Evolutionary conservation across 768 basidiomycete genomes (phyloP).

Genomic region (Hericium alpestre): DNA sequence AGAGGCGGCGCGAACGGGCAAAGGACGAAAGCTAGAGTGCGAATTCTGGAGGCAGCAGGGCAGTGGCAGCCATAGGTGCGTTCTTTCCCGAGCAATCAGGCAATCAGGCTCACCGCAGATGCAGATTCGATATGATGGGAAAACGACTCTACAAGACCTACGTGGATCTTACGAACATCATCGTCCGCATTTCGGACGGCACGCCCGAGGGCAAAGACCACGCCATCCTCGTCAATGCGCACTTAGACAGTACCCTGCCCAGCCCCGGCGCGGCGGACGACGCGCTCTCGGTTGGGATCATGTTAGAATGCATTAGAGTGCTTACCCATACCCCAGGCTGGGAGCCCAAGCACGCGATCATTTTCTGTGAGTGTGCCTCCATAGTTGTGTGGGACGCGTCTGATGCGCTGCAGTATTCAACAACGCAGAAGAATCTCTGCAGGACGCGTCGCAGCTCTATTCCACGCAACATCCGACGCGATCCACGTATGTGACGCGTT

Average conservation of each 20-base stretch:
- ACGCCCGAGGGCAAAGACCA: slow-evolving; percentile 64
- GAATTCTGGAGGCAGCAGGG: slow-evolving; percentile 89
- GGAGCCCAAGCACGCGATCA: slow-evolving; percentile 64
- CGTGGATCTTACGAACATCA: slow-evolving; percentile 76
- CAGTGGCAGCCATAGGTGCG: slow-evolving; percentile 78
- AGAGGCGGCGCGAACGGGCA: slow-evolving; percentile 20
- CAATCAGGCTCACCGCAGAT: neutral
- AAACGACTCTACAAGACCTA: slow-evolving; percentile 80
- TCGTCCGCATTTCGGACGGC: slow-evolving; percentile 77
- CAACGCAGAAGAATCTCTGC: slow-evolving; percentile 87
- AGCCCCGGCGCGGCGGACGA: slow-evolving; percentile 88
- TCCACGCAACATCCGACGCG: slow-evolving; percentile 79
- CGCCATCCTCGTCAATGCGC: slow-evolving; percentile 79
- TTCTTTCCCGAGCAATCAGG: slow-evolving; percentile 4
- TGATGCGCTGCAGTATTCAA: slow-evolving; percentile 64
- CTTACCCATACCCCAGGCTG: slow-evolving; percentile 56
- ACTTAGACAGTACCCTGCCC: slow-evolving; percentile 84
- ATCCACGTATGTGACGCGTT: slow-evolving; percentile 40
- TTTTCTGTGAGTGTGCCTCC: slow-evolving; percentile 54
- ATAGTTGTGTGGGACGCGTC: neutral
- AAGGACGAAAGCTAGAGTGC: slow-evolving; percentile 60
- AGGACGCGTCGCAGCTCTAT: slow-evolving; percentile 90
- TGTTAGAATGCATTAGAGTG: slow-evolving; percentile 83
- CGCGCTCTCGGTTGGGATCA: slow-evolving; percentile 77
- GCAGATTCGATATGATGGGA: slow-evolving; percentile 87